A percentile compares a stretch with the other conserved stretches of the same genome.
Conservation (phyloP, 306 rosid genomes). For the Trifolium dubium region DNA sequence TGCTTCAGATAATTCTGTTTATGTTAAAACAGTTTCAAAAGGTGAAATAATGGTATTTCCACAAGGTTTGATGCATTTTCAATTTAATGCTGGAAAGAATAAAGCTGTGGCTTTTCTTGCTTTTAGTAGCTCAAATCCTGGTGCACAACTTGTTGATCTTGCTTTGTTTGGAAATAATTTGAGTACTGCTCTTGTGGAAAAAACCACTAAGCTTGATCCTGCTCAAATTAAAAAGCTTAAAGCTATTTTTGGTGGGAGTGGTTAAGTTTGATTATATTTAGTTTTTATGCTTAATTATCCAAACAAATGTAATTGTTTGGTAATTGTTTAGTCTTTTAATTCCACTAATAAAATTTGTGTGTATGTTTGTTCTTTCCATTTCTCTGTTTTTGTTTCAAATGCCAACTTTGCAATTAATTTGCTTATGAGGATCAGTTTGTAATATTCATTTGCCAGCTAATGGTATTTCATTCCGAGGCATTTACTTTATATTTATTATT, state of each 20-base stretch:
- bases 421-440: too few species aligned
- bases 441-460: too few species aligned
- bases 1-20: constrained; percentile 58
- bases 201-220: constrained; percentile 63
- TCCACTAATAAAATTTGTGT: constrained; percentile 23
- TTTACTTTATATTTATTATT: too few species aligned
- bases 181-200: constrained; percentile 43
- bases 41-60: constrained; percentile 67
- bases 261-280: neutral
- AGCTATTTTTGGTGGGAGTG: constrained; percentile 62
- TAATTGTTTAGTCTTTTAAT: neutral
- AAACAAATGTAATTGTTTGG: neutral
- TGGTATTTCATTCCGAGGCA: too few species aligned
- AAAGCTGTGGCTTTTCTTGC: constrained; percentile 50
- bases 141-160: constrained; percentile 59
- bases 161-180: constrained; percentile 65
- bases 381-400: neutral
- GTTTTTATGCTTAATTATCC: neutral
- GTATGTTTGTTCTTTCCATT: neutral
- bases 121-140: constrained; percentile 63
- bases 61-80: constrained; percentile 70
- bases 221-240: constrained; percentile 70
- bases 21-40: constrained; percentile 45
- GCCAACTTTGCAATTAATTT: neutral
- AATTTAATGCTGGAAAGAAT: constrained; percentile 50